Conservation (phyloP, 2,329 filamentous ascomycete genomes). For the Penicillium rolfsii region DNA sequence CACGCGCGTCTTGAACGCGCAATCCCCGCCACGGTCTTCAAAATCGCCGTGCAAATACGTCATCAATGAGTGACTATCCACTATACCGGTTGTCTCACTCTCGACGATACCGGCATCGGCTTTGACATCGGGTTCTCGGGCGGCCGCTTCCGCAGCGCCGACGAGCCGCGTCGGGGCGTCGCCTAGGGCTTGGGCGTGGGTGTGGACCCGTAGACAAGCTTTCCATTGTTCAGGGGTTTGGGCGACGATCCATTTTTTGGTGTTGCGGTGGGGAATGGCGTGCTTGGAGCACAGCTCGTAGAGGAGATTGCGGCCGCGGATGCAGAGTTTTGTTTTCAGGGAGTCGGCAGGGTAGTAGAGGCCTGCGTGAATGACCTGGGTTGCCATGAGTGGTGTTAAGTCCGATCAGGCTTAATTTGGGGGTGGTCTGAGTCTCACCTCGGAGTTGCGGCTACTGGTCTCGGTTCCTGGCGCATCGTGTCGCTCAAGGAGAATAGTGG, state of each 20-base stretch:
- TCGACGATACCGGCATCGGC: conserved; percentile 77
- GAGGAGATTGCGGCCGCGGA: conserved; percentile 73
- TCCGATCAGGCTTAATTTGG: background rate
- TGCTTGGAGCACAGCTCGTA: conserved; percentile 75
- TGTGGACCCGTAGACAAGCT: conserved; percentile 58
- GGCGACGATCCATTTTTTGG: conserved; percentile 93
- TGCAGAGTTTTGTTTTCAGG: conserved; percentile 82
- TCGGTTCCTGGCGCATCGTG: conserved; percentile 77
- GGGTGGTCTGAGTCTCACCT: conserved; percentile 54
- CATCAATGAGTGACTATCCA: conserved; percentile 88
- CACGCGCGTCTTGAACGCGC: conserved; percentile 71
- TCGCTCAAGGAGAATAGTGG: conserved; percentile 79
- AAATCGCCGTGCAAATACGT: conserved; percentile 74
- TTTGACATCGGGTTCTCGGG: conserved; percentile 73
- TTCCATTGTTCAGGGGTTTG: conserved; percentile 72
- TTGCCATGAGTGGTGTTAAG: background rate
- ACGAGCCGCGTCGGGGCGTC: conserved; percentile 74
- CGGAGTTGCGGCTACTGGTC: conserved; percentile 86
- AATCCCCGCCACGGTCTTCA: conserved; percentile 73
- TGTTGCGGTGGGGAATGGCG: conserved; percentile 70
- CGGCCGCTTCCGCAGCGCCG: conserved; percentile 60
- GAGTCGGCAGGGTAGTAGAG: conserved; percentile 80
- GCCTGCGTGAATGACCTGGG: conserved; percentile 85
- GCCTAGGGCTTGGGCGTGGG: conserved; percentile 56
- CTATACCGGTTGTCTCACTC: conserved; percentile 82